Evolutionary conservation across 345 rosid species (phyloP).

Genomic region (Hevea brasiliensis): DNA sequence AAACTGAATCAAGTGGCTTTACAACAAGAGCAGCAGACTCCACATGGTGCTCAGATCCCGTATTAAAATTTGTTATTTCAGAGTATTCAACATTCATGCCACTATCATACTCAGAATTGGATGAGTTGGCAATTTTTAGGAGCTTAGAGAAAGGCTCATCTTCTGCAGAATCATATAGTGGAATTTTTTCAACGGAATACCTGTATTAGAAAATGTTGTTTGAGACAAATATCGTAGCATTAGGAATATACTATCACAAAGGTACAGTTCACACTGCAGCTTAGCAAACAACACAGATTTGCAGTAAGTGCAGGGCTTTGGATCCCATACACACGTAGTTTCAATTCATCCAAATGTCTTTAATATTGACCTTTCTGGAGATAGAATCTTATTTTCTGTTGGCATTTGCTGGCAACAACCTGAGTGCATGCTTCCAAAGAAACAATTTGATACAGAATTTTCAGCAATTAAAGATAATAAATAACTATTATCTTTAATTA

Average conservation of each 20-base stretch:
- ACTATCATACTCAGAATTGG: constrained; percentile 27
- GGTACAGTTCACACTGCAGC: not conserved
- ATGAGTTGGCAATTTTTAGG: constrained; percentile 36
- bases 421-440: not conserved
- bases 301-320: not conserved
- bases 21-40: constrained; percentile 43
- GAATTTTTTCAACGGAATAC: constrained; percentile 88
- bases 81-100: constrained; percentile 33
- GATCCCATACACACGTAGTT: not conserved
- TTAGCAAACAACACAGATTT: not conserved
- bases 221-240: constrained; percentile 14
- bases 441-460: not conserved
- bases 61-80: constrained; percentile 17
- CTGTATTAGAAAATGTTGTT: constrained; percentile 38
- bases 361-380: not conserved
- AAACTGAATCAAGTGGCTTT: constrained; percentile 40
- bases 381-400: not conserved
- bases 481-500: too few relatives aligned
- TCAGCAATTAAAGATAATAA: not conserved
- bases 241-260: not conserved
- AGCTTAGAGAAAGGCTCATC: constrained; percentile 75
- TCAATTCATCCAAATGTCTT: not conserved
- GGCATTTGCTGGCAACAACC: not conserved
- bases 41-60: constrained; percentile 34
- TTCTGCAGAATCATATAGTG: constrained; percentile 92